phyloP scores from a whole-genome alignment of 2,329 filamentous ascomycete species.

The Epichloe uncinata region DNA sequence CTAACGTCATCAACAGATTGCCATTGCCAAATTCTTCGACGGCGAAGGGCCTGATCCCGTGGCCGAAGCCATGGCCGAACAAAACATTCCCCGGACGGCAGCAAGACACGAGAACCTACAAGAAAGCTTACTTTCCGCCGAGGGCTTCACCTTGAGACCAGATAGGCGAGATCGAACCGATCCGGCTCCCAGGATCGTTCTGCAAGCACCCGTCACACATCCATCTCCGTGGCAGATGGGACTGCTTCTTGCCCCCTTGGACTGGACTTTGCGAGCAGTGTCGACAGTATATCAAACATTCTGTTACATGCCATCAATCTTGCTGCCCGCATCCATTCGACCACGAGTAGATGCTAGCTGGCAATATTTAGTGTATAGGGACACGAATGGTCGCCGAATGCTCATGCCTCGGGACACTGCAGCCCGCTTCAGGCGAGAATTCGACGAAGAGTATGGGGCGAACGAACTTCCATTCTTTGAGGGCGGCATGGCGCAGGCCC shows the following conservation, averaged over 20 bases:
- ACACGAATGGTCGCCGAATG: constrained; percentile 57
- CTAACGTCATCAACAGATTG: constrained; percentile 47
- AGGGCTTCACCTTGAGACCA: constrained; percentile 11
- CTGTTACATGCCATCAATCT: constrained; percentile 65
- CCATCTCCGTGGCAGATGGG: constrained; percentile 64
- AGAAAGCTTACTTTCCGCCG: constrained; percentile 35
- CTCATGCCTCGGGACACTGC: constrained; percentile 80
- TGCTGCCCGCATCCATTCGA: constrained; percentile 54
- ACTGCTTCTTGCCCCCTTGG: constrained; percentile 70
- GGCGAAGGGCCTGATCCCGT: constrained; percentile 77
- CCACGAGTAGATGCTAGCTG: constrained; percentile 42
- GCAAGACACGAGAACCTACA: constrained; percentile 63
- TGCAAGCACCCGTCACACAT: constrained; percentile 55
- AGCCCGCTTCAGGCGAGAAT: constrained; percentile 77
- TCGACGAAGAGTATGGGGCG: constrained; percentile 82
- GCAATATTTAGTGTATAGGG: constrained; percentile 37
- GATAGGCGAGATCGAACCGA: constrained; percentile 30
- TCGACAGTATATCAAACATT: constrained; percentile 59
- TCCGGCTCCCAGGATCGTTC: constrained; percentile 74
- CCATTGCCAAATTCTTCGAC: constrained; percentile 95
- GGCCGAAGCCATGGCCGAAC: constrained; percentile 57
- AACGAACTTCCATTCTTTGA: constrained; percentile 67
- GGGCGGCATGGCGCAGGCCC: constrained; percentile 79
- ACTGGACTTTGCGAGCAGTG: constrained; percentile 59
- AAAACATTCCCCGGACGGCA: constrained; percentile 48